A percentile compares a stretch with the other conserved stretches of the same genome.
Evolutionary conservation across 2,329 filamentous ascomycete species (phyloP).

Genomic region (Xylariaceae sp.): DNA sequence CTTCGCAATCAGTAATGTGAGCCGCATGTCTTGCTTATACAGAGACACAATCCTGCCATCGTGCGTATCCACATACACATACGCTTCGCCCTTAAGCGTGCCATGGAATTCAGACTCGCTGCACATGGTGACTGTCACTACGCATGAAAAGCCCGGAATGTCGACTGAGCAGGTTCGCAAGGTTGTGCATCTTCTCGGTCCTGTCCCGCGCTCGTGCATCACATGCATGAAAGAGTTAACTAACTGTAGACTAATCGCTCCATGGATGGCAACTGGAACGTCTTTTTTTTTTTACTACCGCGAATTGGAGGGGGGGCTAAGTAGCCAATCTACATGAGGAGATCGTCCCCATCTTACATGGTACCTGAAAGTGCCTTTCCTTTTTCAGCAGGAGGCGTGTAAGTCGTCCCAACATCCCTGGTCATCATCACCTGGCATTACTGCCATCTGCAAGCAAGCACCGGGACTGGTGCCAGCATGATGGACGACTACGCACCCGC

Average conservation of each 20-base stretch:
- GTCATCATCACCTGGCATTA: slow-evolving; percentile 21
- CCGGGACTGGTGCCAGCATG: slow-evolving; percentile 10
- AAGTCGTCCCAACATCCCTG: slow-evolving; percentile 19
- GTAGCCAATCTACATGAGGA: slow-evolving; percentile 33
- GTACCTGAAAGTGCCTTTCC: slow-evolving; percentile 39
- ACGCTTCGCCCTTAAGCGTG: too few species aligned
- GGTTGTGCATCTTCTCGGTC: slow-evolving; percentile 18
- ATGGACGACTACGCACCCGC: slow-evolving; percentile 16
- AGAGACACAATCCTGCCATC: slow-evolving; percentile 16
- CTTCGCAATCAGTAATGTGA: slow-evolving; percentile 16
- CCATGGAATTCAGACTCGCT: neutral
- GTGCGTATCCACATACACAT: neutral
- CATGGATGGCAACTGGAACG: slow-evolving; percentile 28
- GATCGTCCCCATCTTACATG: slow-evolving; percentile 33
- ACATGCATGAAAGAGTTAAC: slow-evolving; percentile 32
- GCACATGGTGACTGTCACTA: neutral
- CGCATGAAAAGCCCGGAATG: slow-evolving; percentile 7
- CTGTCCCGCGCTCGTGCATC: slow-evolving; percentile 38
- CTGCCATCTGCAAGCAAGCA: slow-evolving; percentile 13
- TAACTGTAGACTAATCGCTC: slow-evolving; percentile 3
- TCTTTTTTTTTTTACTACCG: slow-evolving; percentile 14
- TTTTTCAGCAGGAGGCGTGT: slow-evolving; percentile 37
- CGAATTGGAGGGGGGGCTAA: slow-evolving; percentile 29
- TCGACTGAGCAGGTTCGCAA: slow-evolving; percentile 10
- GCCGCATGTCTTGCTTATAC: slow-evolving; percentile 10